Evolutionary conservation across 1,139 yeast genomes (phyloP), one percentile per base, ranked within the genome.

Genomic region (Tardiomyces digboiensis): DNA sequence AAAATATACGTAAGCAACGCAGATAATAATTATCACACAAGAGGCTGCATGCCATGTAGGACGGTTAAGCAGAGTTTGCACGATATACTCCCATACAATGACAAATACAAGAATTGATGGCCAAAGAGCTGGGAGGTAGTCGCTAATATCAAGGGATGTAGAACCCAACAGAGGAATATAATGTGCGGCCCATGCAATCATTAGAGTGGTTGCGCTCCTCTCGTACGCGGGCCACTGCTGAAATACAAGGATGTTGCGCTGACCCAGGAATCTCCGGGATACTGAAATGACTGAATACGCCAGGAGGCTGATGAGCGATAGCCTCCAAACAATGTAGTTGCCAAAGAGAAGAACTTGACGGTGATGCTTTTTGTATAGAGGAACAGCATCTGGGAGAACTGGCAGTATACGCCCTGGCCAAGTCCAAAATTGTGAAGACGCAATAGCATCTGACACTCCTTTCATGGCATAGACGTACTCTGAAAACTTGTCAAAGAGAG

Each of bases 271-370:
- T 5, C 33, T n/a, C 33, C 14, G 33, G 4, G 3, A 5, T 16
- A 26, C 10, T 5, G 33, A 52, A 44, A 54, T 51, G 3, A 44
- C 19, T 1, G 40, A 36, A 42, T 56, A 58, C 5, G 38, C 36
- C 2, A 29, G 40, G 5, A 57, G 19, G 13, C 52, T 46, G 8
- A 41, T 33, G 13, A 54, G 12, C 2, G 51, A 45, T 6, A 57
- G 20, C 44, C 58, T 74, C 76, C 83, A 80, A 2, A 71, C 66
- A 2, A 74, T 68, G 7, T 77, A 71, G 57, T 82, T 82, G 44
- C 87, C 86, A 29, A 80, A 55, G 38, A 75, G 68, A 52, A 75
- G 75, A 20, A 80, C 64, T 46, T 71, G 74, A 29, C 64, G 64
- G 49, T 68, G 60, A 43, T 70, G 66, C 43, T 65, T 60, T 42